Percentiles rank a stretch among this genome's conserved stretches.
Evolutionary conservation across 2,329 filamentous ascomycete species (phyloP).

Genomic region (Colletotrichum lentis): DNA sequence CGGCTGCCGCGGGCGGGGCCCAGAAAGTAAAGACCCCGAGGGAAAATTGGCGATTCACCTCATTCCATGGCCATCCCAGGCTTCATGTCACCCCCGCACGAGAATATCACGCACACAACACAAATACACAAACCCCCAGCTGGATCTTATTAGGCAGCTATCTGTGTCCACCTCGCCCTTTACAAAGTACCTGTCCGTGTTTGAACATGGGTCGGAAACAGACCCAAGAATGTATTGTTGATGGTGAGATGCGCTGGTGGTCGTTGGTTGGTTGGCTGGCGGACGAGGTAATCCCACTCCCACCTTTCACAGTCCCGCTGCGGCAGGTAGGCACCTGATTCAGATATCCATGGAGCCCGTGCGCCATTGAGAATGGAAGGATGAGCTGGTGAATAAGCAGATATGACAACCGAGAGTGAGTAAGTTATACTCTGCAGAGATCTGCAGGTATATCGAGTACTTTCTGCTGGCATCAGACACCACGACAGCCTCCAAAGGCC

Average conservation of each 20-base stretch:
- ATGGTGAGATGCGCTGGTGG: constrained; percentile 7
- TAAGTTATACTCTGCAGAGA: no score
- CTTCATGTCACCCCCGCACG: neutral
- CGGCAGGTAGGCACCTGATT: neutral
- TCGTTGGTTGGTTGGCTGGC: no score
- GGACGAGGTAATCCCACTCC: neutral
- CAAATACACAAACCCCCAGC: neutral
- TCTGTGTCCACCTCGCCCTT: neutral
- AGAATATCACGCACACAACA: neutral
- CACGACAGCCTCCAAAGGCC: constrained; percentile 14
- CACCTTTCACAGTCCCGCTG: neutral
- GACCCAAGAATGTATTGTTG: neutral
- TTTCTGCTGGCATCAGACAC: constrained; percentile 21
- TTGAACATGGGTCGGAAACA: neutral
- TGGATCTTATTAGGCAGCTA: neutral
- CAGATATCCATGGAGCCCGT: neutral
- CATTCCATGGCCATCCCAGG: constrained; percentile 4
- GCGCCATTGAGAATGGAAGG: constrained; percentile 6
- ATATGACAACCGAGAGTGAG: neutral
- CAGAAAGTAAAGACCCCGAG: neutral
- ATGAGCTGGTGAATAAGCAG: neutral
- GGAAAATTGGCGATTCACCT: neutral
- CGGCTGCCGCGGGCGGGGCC: neutral
- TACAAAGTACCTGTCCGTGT: neutral
- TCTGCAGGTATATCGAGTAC: no score